Percentiles rank a stretch among this genome's conserved stretches.
These are phyloP conservation scores for Peribolospora kevripleyi DNA, from an alignment of 768 basidiomycete genomes.

Conservation along the genomic window DNA sequence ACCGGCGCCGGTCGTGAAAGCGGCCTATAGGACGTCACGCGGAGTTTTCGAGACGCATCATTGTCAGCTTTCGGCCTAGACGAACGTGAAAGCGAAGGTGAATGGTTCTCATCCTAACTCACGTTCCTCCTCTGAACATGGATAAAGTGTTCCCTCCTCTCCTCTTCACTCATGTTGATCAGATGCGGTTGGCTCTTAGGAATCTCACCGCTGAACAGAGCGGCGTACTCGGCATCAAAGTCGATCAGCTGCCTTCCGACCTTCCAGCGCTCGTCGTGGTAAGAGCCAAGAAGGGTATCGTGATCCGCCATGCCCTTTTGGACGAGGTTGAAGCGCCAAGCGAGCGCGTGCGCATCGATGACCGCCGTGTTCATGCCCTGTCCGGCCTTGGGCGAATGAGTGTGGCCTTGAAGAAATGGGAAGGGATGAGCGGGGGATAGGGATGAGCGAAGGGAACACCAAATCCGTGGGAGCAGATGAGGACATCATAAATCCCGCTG, in stretches of 20 bases:
- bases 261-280: constrained; percentile 14
- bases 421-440: no score
- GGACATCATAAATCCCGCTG: no score
- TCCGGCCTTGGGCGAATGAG: constrained; percentile 15
- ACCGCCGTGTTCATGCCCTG: constrained; percentile 6
- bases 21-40: neutral
- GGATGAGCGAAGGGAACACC: no score
- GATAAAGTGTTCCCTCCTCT: no score
- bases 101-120: no score
- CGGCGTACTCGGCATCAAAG: constrained; percentile 15
- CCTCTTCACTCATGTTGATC: no score
- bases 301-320: constrained; percentile 14
- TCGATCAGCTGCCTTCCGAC: constrained; percentile 14
- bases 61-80: no score
- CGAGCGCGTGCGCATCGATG: constrained; percentile 15
- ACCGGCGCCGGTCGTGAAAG: constrained; percentile 15
- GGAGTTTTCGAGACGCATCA: no score
- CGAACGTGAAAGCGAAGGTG: no score
- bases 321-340: constrained; percentile 17
- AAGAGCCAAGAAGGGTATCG: constrained; percentile 12
- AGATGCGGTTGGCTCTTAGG: constrained; percentile 1
- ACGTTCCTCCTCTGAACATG: no score
- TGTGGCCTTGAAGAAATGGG: constrained; percentile 3
- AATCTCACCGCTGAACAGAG: constrained; percentile 12
- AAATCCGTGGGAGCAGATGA: no score